These are phyloP conservation scores for Cyberlindnera xylosilytica DNA, from an alignment of 805 yeast genomes.

Conservation along the genomic window DNA sequence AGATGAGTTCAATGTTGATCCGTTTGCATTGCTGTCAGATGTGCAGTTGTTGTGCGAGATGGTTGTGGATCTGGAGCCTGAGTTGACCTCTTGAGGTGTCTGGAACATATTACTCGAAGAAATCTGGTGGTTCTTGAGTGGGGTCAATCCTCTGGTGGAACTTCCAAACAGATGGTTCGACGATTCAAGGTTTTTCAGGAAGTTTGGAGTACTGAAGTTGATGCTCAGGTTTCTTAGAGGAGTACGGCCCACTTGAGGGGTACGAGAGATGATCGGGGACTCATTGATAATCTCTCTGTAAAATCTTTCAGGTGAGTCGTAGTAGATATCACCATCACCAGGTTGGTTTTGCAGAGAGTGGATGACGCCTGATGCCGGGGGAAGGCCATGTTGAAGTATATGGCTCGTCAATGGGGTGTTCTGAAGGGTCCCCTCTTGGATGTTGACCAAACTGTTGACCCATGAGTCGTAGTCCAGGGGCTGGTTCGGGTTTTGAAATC, in stretches of 20 bases:
- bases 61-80: background rate
- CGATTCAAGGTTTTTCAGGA: conserved; percentile 23
- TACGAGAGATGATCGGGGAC: conserved; percentile 24
- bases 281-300: conserved; percentile 28
- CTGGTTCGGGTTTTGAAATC: conserved; percentile 13
- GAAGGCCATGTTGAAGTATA: conserved; percentile 20
- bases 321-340: conserved; percentile 16
- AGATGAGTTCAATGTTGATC: conserved; percentile 23
- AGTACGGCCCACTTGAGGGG: conserved; percentile 27
- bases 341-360: no score
- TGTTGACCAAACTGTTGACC: conserved; percentile 26
- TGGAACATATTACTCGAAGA: conserved; percentile 20
- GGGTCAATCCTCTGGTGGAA: conserved; percentile 20
- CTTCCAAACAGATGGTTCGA: conserved; percentile 5
- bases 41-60: no score
- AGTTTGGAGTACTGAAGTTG: conserved; percentile 27
- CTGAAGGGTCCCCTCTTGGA: conserved; percentile 27
- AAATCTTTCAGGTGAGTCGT: conserved; percentile 28
- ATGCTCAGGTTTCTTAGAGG: conserved; percentile 23
- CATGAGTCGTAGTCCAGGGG: conserved; percentile 27
- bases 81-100: conserved; percentile 18
- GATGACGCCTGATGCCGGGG: no score
- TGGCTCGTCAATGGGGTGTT: conserved; percentile 26
- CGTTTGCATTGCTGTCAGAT: conserved; percentile 10
- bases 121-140: conserved; percentile 25